Conservation (phyloP, 1,139 yeast genomes). For the Hansenula lynferdii region DNA sequence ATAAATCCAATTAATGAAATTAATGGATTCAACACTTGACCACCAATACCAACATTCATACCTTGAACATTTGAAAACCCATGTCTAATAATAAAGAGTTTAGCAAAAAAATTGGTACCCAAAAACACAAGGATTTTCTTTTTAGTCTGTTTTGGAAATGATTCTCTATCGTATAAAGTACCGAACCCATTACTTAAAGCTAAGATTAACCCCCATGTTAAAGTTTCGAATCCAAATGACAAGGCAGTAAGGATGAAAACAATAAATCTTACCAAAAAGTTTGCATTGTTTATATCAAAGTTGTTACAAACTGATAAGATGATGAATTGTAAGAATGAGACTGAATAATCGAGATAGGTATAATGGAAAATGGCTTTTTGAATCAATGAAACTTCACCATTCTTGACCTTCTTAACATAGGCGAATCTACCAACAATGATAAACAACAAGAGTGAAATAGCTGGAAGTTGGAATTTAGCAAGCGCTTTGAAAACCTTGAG, state of each 20-base stretch:
- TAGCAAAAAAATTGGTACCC: neutral
- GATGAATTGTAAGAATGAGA: neutral
- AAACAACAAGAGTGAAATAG: neutral
- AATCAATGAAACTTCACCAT: neutral
- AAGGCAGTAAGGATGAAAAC: neutral
- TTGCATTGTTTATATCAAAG: neutral
- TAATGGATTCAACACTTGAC: neutral
- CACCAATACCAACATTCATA: neutral
- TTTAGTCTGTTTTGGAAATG: neutral
- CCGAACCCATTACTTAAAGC: constrained; percentile 1
- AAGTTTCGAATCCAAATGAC: neutral
- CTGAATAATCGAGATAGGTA: neutral
- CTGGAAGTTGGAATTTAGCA: neutral
- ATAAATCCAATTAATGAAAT: neutral
- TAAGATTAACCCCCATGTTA: constrained; percentile 1
- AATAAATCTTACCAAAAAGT: neutral
- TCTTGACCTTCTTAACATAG: neutral
- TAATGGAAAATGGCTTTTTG: constrained; percentile 2
- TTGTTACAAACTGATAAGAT: neutral
- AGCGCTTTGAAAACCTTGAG: neutral
- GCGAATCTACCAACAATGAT: neutral
- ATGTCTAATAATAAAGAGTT: neutral
- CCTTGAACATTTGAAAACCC: neutral
- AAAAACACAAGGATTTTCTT: neutral
- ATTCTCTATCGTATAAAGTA: neutral